Conservation (phyloP, 2,329 filamentous ascomycete genomes). For the Colletotrichum shisoi region DNA sequence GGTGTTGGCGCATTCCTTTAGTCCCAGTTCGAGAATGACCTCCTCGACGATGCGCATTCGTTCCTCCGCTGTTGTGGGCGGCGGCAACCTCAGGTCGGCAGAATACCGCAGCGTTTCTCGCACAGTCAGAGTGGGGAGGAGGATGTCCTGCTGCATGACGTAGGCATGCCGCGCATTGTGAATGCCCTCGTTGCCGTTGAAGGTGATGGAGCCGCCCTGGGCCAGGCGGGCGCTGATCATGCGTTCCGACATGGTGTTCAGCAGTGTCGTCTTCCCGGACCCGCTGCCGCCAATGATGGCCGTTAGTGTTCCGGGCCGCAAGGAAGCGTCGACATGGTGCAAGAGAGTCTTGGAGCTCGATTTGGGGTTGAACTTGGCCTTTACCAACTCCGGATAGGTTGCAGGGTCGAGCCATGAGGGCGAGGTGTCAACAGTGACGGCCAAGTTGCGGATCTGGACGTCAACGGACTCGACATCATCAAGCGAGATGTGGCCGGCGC, state of each 20-base stretch:
- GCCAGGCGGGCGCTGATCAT: conserved; percentile 64
- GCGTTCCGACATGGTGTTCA: conserved; percentile 76
- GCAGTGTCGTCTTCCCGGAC: conserved; percentile 74
- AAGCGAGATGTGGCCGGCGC: conserved; percentile 52
- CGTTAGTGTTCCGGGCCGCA: conserved; percentile 72
- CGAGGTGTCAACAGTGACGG: conserved; percentile 66
- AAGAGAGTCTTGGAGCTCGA: conserved; percentile 63
- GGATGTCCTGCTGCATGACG: conserved; percentile 78
- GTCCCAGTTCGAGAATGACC: conserved; percentile 76
- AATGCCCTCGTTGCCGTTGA: conserved; percentile 66
- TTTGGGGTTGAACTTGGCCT: conserved; percentile 49
- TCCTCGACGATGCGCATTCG: conserved; percentile 73
- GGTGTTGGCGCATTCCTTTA: conserved; percentile 81
- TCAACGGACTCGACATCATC: conserved; percentile 65
- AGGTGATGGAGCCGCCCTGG: conserved; percentile 64
- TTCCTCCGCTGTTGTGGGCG: conserved; percentile 66
- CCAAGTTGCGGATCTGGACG: conserved; percentile 62
- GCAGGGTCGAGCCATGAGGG: conserved; percentile 61
- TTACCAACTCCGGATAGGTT: conserved; percentile 55
- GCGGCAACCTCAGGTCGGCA: conserved; percentile 73
- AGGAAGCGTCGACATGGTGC: conserved; percentile 68
- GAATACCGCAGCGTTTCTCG: conserved; percentile 78
- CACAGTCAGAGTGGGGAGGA: conserved; percentile 77
- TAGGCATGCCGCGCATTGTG: conserved; percentile 69
- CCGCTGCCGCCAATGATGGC: conserved; percentile 80